These are phyloP conservation scores for Avena atlantica DNA, from an alignment of 176 grass and related monocot species.

Conservation along the genomic window DNA sequence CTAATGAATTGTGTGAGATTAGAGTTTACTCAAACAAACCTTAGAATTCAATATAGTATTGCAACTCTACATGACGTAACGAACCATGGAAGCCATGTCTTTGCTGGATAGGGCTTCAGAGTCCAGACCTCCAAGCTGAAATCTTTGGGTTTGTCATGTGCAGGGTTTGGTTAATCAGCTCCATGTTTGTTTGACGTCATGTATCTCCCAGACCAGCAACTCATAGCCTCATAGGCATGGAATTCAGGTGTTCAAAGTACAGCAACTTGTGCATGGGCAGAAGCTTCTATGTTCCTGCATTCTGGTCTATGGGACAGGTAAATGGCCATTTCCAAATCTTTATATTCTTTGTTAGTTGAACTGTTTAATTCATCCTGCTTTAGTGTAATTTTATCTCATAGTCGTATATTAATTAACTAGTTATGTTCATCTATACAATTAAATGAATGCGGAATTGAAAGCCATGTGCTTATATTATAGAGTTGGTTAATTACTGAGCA, in stretches of 20 bases:
- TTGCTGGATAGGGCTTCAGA: slow-evolving; percentile 11
- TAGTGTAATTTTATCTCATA: slow-evolving; percentile 4
- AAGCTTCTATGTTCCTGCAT: slow-evolving; percentile 23
- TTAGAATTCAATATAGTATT: not conserved
- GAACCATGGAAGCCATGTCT: not conserved
- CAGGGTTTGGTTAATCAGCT: slow-evolving; percentile 15
- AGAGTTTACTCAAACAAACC: not conserved
- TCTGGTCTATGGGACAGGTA: slow-evolving; percentile 17
- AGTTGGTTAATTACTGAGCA: not conserved
- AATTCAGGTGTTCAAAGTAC: slow-evolving; percentile 61
- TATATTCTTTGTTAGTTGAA: not conserved
- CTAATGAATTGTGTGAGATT: not conserved
- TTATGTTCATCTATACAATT: not conserved
- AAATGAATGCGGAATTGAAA: not conserved
- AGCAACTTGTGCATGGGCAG: slow-evolving; percentile 55
- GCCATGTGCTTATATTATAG: slow-evolving; percentile 2
- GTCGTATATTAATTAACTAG: not conserved
- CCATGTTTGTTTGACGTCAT: slow-evolving; percentile 10
- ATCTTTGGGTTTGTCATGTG: slow-evolving; percentile 31
- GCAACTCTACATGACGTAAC: slow-evolving; percentile 10
- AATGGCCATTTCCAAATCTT: not conserved
- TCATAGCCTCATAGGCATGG: slow-evolving; percentile 66
- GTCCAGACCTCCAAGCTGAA: not conserved
- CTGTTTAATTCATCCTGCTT: slow-evolving; percentile 10
- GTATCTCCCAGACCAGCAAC: slow-evolving; percentile 50